These are phyloP conservation scores for Thelonectria blattea DNA, from an alignment of 2,329 filamentous ascomycete genomes.

Conservation along the genomic window DNA sequence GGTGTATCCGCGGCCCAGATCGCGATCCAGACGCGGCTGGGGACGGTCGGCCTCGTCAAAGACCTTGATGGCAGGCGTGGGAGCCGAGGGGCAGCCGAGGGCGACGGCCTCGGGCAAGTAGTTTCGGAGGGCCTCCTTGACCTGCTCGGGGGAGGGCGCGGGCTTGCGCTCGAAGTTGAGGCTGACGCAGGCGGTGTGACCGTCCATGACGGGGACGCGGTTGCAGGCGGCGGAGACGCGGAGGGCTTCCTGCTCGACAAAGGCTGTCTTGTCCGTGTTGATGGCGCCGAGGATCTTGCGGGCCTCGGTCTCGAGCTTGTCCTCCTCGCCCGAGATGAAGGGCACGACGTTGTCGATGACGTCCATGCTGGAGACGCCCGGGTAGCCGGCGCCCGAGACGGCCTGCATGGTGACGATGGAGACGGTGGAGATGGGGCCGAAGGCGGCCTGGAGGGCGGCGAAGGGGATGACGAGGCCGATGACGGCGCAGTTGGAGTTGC, in stretches of 20 bases:
- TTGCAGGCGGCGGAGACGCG: slow-evolving; percentile 89
- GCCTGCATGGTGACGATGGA: slow-evolving; percentile 94
- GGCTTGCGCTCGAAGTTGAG: slow-evolving; percentile 80
- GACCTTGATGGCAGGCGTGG: slow-evolving; percentile 79
- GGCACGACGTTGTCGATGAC: slow-evolving; percentile 96
- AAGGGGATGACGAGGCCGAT: slow-evolving; percentile 96
- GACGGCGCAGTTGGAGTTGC: slow-evolving; percentile 98
- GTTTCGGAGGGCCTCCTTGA: slow-evolving; percentile 77
- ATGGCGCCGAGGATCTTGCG: slow-evolving; percentile 89
- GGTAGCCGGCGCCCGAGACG: slow-evolving; percentile 90
- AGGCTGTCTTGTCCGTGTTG: slow-evolving; percentile 73
- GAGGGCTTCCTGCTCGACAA: slow-evolving; percentile 76
- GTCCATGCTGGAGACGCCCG: slow-evolving; percentile 91
- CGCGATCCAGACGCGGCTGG: slow-evolving; percentile 87
- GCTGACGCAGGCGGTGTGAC: slow-evolving; percentile 93
- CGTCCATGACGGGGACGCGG: slow-evolving; percentile 91
- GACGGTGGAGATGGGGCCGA: slow-evolving; percentile 79
- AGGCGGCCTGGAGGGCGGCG: slow-evolving; percentile 83
- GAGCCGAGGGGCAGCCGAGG: slow-evolving; percentile 87
- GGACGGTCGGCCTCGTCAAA: slow-evolving; percentile 90
- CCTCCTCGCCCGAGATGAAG: slow-evolving; percentile 91
- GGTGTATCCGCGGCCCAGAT: slow-evolving; percentile 84
- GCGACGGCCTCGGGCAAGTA: slow-evolving; percentile 84
- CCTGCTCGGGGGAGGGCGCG: slow-evolving; percentile 74
- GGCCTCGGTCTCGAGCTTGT: slow-evolving; percentile 94